A percentile compares a stretch with the other conserved stretches of the same genome.
These are phyloP conservation scores for Caryopteris hybrid DNA, from an alignment of 305 asterid genomes.

Conservation along the genomic window DNA sequence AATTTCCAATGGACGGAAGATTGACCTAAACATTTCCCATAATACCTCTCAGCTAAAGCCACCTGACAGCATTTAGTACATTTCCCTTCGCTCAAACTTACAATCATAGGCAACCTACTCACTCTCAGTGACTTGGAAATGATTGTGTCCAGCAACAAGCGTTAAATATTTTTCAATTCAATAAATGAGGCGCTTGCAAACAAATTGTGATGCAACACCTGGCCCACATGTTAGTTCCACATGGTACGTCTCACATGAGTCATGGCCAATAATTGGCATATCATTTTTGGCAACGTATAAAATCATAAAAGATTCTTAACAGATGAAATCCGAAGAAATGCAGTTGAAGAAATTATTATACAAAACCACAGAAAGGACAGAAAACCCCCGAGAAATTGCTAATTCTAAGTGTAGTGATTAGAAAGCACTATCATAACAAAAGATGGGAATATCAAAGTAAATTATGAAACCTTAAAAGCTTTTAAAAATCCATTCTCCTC, in stretches of 20 bases:
- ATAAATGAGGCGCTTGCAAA: background rate
- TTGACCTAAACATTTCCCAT: conserved; percentile 6
- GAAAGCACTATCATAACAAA: background rate
- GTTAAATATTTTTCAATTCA: background rate
- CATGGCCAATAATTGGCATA: conserved; percentile 2
- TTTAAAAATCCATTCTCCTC: conserved; percentile 92
- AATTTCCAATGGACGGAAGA: conserved; percentile 9
- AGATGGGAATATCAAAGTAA: conserved; percentile 14
- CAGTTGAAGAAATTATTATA: background rate
- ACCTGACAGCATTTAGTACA: conserved; percentile 3
- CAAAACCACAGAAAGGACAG: conserved; percentile 7
- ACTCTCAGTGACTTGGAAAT: background rate
- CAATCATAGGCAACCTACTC: background rate
- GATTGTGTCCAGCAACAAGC: background rate
- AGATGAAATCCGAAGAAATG: background rate
- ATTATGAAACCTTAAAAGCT: conserved; percentile 83
- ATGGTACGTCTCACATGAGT: background rate
- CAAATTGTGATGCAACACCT: conserved; percentile 13
- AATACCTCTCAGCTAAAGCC: conserved; percentile 6
- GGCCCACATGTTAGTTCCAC: conserved; percentile 14
- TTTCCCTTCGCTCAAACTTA: conserved; percentile 4
- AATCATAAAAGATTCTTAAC: background rate
- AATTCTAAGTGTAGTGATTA: background rate
- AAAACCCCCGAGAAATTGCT: background rate
- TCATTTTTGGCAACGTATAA: conserved; percentile 7